Conservation (phyloP, 805 yeast species). For the Teunomyces atbi region DNA sequence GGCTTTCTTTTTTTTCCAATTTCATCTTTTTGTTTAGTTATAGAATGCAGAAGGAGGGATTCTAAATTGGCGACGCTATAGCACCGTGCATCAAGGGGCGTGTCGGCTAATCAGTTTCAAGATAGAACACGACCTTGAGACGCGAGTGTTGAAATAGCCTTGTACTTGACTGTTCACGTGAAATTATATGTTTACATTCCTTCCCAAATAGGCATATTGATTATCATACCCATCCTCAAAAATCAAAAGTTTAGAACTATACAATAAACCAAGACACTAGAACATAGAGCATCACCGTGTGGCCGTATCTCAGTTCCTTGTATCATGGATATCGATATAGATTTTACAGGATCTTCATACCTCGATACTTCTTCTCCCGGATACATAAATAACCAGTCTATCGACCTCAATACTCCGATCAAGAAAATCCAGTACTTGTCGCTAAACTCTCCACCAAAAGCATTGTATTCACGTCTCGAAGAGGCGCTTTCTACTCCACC, state of each 20-base stretch:
- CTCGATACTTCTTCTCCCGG: constrained; percentile 1
- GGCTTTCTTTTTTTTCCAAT: constrained; percentile 2
- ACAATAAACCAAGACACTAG: not conserved
- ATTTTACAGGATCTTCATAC: constrained; percentile 1
- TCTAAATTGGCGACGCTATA: too few species aligned
- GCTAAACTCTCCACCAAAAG: constrained; percentile 28
- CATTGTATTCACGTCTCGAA: constrained; percentile 6
- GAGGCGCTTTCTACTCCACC: not conserved
- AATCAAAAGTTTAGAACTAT: not conserved
- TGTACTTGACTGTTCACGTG: not conserved
- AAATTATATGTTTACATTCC: constrained; percentile 1
- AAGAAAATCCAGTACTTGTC: constrained; percentile 33
- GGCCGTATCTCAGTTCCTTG: not conserved
- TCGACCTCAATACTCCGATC: constrained; percentile 38
- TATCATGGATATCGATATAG: constrained; percentile 1
- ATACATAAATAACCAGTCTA: constrained; percentile 10
- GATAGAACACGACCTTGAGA: too few species aligned
- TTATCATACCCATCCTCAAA: constrained; percentile 3
- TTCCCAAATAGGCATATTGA: constrained; percentile 2
- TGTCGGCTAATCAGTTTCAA: too few species aligned
- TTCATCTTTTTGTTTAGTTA: not conserved
- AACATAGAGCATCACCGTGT: not conserved
- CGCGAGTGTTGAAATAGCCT: too few species aligned
- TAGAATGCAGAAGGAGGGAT: not conserved
- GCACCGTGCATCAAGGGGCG: not conserved